Conservation (phyloP, 2,329 filamentous ascomycete genomes). For the Botryotinia globosa region DNA sequence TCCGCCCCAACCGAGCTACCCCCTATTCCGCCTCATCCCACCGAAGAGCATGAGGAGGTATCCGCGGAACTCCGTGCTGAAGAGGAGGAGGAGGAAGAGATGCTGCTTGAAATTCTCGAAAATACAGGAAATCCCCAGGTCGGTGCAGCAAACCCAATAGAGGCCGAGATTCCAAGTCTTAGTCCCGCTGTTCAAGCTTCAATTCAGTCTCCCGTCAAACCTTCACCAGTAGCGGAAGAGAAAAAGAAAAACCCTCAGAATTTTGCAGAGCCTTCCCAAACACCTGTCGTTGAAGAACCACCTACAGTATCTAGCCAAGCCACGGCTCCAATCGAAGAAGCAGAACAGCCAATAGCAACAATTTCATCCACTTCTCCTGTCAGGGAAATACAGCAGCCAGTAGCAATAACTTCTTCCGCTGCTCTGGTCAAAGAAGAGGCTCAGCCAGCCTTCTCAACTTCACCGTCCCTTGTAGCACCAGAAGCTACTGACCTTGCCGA, state of each 20-base stretch:
- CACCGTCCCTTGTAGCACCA: background rate
- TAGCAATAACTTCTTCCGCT: too few species aligned
- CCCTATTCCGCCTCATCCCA: slow-evolving; percentile 27
- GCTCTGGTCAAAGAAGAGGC: background rate
- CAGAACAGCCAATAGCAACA: background rate
- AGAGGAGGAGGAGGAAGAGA: slow-evolving; percentile 34
- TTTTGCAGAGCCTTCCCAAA: background rate
- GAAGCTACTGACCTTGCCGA: background rate
- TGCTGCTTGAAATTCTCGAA: slow-evolving; percentile 33
- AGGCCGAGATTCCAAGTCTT: background rate
- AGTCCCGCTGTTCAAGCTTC: background rate
- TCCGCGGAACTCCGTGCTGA: slow-evolving; percentile 24
- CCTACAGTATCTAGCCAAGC: background rate
- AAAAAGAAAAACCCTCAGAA: background rate
- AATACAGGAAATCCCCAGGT: slow-evolving; percentile 26
- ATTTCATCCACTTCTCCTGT: background rate
- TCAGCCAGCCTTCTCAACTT: background rate
- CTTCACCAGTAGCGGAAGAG: background rate
- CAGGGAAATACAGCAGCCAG: background rate
- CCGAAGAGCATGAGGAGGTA: slow-evolving; percentile 20
- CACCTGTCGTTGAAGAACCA: background rate
- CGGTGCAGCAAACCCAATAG: background rate
- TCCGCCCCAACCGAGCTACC: slow-evolving; percentile 24
- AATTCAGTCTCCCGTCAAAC: background rate
- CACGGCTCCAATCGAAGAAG: background rate